phyloP scores from a whole-genome alignment of 139 green algal species.

The Chlorella sp. region DNA sequence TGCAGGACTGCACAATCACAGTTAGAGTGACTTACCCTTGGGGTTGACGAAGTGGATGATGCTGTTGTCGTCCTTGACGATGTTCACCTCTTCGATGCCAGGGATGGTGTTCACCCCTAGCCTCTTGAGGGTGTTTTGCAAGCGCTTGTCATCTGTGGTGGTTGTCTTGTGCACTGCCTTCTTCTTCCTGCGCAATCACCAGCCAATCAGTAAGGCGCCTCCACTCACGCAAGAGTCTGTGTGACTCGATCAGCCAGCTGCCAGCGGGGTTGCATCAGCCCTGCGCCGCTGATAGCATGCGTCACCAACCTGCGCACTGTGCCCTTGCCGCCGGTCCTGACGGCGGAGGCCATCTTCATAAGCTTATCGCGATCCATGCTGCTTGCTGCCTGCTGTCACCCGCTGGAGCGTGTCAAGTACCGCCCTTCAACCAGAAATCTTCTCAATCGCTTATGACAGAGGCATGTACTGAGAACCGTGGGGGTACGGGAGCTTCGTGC shows the following conservation, averaged over 20 bases:
- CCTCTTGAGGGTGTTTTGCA: constrained; percentile 95
- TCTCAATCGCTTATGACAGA: too few relatives aligned
- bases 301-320: constrained; percentile 69
- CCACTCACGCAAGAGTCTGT: neutral
- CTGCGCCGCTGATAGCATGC: neutral
- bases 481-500: too few relatives aligned
- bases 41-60: constrained; percentile 96
- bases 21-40: constrained; percentile 66
- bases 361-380: constrained; percentile 92
- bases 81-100: constrained; percentile 99
- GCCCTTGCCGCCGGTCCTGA: constrained; percentile 94
- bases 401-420: too few relatives aligned
- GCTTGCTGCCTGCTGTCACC: too few relatives aligned
- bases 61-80: constrained; percentile 86
- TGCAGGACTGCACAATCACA: neutral
- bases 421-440: too few relatives aligned
- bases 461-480: too few relatives aligned
- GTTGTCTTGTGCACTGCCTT: constrained; percentile 97
- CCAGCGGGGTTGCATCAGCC: neutral
- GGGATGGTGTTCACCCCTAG: constrained; percentile 98
- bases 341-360: constrained; percentile 83
- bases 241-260: neutral
- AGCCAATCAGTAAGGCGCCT: constrained; percentile 4
- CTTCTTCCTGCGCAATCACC: constrained; percentile 82
- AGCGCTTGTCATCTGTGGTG: constrained; percentile 93